Percentiles rank a stretch among this genome's conserved stretches.
Evolutionary conservation across 768 basidiomycete genomes (phyloP).

Genomic region (Strobilomyces dryophilus): DNA sequence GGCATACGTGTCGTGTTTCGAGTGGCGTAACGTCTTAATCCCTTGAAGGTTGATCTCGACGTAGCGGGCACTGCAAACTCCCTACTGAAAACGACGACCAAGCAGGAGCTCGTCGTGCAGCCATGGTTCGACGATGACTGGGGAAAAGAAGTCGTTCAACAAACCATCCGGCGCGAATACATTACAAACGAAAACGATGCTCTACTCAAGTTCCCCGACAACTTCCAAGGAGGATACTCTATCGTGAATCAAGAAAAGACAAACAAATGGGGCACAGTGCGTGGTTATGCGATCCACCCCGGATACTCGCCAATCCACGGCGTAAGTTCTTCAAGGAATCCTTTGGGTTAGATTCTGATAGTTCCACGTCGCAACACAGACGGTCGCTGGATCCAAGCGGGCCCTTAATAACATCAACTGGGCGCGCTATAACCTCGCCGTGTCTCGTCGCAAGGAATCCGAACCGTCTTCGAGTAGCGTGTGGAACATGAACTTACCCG

Average conservation of each 20-base stretch:
- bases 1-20: background rate
- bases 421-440: conserved; percentile 59
- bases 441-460: conserved; percentile 55
- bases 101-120: conserved; percentile 44
- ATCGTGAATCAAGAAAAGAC: conserved; percentile 50
- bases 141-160: conserved; percentile 51
- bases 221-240: conserved; percentile 55
- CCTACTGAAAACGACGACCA: conserved; percentile 46
- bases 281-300: conserved; percentile 61
- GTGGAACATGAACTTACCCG: conserved; percentile 65
- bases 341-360: background rate
- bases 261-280: conserved; percentile 54
- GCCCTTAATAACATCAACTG: conserved; percentile 60
- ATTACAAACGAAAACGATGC: conserved; percentile 51
- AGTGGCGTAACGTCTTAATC: background rate
- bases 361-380: conserved; percentile 28
- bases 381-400: conserved; percentile 56
- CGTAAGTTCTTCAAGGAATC: conserved; percentile 22
- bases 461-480: conserved; percentile 54
- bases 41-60: conserved; percentile 56
- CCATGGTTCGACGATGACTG: conserved; percentile 60
- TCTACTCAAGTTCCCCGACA: conserved; percentile 46
- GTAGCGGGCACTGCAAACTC: conserved; percentile 58
- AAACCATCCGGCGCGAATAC: conserved; percentile 44
- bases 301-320: conserved; percentile 52